These are phyloP conservation scores for Sporothrix variecibatus DNA, from an alignment of 2,329 filamentous ascomycete genomes.

Conservation along the genomic window DNA sequence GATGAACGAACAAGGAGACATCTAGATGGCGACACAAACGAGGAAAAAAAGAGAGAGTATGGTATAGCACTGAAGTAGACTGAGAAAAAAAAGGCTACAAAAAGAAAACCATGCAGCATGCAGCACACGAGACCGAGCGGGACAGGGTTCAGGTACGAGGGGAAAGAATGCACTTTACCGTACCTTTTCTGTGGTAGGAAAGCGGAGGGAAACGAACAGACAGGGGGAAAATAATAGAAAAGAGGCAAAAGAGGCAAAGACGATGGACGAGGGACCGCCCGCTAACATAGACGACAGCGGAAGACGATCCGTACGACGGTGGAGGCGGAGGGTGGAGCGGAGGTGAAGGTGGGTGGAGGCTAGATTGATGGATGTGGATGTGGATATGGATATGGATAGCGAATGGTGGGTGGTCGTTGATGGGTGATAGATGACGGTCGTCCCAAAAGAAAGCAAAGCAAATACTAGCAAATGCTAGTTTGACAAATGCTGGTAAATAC, in stretches of 20 bases:
- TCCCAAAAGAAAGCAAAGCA: not conserved
- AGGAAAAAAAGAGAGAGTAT: not conserved
- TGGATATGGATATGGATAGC: not conserved
- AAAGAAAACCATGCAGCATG: not conserved
- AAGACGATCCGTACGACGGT: constrained; percentile 10
- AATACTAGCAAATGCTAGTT: not conserved
- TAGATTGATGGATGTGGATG: not conserved
- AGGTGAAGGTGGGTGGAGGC: not conserved
- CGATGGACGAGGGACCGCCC: not conserved
- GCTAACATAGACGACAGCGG: constrained; percentile 7
- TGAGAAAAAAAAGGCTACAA: not conserved
- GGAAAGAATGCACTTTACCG: not conserved
- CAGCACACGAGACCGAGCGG: not conserved
- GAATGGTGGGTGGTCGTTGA: not conserved
- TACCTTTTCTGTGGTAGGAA: not conserved
- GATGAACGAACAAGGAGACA: not conserved
- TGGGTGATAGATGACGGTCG: not conserved
- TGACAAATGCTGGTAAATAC: not conserved
- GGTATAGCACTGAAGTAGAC: not conserved
- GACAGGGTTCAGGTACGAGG: constrained; percentile 1
- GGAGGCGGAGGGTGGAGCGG: not conserved
- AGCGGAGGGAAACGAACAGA: not conserved
- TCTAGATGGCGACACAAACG: not conserved
- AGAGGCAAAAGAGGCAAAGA: not conserved
- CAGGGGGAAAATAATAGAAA: not conserved